Conservation (phyloP, 2,329 filamentous ascomycete genomes). For the Fusarium sp. region DNA sequence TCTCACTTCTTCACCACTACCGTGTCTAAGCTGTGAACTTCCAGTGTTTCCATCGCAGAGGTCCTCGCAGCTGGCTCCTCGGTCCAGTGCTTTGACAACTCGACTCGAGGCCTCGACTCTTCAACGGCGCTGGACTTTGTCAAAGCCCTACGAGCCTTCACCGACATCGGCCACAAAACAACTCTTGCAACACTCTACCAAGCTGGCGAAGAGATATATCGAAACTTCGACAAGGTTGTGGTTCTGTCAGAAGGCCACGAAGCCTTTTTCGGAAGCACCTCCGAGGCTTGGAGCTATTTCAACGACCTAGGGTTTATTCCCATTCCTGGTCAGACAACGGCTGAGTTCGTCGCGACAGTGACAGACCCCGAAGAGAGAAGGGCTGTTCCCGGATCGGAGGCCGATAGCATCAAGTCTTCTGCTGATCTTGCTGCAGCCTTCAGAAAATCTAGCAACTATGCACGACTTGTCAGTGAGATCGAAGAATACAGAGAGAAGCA, state of each 20-base stretch:
- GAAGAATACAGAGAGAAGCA: not conserved
- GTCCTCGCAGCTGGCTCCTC: not conserved
- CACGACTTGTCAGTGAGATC: not conserved
- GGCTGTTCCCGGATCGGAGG: not conserved
- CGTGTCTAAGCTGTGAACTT: not conserved
- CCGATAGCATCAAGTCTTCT: not conserved
- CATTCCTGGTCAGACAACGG: not conserved
- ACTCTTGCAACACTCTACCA: not conserved
- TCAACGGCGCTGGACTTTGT: not conserved
- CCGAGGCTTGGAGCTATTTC: not conserved
- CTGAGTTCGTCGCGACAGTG: not conserved
- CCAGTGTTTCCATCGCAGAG: not conserved
- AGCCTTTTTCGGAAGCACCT: not conserved
- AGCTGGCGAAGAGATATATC: not conserved
- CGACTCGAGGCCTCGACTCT: not conserved
- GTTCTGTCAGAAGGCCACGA: not conserved
- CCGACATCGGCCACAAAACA: not conserved
- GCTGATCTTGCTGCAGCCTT: not conserved
- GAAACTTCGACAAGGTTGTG: not conserved
- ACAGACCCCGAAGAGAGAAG: not conserved
- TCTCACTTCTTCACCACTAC: fast-evolving
- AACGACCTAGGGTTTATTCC: not conserved
- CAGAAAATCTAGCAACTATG: not conserved
- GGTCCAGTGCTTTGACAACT: not conserved
- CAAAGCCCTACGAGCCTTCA: not conserved